Evolutionary conservation across 352 stramenopile species (phyloP), one percentile per base, ranked within the genome.

Genomic region (Globisporangium emineosum): DNA sequence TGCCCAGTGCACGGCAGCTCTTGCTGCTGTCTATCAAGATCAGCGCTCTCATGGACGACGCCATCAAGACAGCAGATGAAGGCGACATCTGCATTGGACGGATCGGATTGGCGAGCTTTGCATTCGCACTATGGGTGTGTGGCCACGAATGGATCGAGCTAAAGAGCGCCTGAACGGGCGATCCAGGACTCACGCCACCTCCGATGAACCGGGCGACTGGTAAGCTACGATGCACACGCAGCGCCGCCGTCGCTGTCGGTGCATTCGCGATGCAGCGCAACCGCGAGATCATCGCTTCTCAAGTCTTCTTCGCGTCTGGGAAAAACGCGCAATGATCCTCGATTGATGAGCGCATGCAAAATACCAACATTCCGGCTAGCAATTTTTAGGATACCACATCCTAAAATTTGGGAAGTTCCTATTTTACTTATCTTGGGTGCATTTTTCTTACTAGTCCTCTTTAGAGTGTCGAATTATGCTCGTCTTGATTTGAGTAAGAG

Each of bases 211-310:
- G n/a, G 25, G 29, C 42, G 3, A 35, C 32, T 33, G 58, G 32
- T 0, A 32, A 21, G 25, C 47, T 54, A n/a, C 15, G 23, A 9
- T 52, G 35, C n/a, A 5, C 30, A 21, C 37, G 56, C 37, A 52
- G 40, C n/a, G 37, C 17, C n/a, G 40, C 40, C 17, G 23, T 2
- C 40, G 40, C 40, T 7, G 40, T 47, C 37, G 37, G 10, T 23
- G 37, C 37, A 43, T 33, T 42, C 55, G 55, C 19, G 21, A 61
- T 10, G 56, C 37, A 37, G 37, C 25, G 56, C 56, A 62, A 17
- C 25, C 55, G 37, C 37, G 55, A 61, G 37, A 62, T 52, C 56
- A 62, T 62, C 27, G 35, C 27, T 60, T 57, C 17, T 42, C n/a
- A 30, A 12, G 30, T 12, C 30, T 58, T 58, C 52, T 58, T 55